Evolutionary conservation across 2,329 filamentous ascomycete genomes (phyloP).

Genomic region (Dactylellina haptotyla): DNA sequence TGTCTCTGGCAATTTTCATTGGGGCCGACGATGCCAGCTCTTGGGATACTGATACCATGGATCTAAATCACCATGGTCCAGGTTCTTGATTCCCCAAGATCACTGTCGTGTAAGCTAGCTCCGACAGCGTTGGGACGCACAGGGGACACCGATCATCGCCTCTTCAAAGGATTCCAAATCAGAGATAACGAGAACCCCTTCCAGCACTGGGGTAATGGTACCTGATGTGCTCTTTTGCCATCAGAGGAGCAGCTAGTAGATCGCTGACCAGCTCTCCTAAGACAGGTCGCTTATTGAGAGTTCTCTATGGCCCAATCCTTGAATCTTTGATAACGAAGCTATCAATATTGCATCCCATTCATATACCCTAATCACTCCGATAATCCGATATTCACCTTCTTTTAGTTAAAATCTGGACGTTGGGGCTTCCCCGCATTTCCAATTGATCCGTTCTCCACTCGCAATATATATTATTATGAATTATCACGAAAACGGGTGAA

Average conservation of each 20-base stretch:
- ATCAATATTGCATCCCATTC: not conserved
- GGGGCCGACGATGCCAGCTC: not conserved
- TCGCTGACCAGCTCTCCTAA: not conserved
- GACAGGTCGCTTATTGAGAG: slow-evolving; percentile 12
- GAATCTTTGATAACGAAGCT: not conserved
- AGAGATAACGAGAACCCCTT: not conserved
- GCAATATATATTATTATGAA: too few relatives aligned
- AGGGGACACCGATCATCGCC: not conserved
- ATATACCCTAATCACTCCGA: not conserved
- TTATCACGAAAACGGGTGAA: too few relatives aligned
- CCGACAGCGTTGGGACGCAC: too few relatives aligned
- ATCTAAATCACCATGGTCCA: slow-evolving; percentile 2
- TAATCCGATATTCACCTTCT: slow-evolving; percentile 1
- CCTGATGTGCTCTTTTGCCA: not conserved
- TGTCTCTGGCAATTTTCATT: not conserved
- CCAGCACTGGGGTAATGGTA: slow-evolving; percentile 10
- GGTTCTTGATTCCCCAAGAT: not conserved
- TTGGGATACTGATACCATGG: slow-evolving; percentile 42
- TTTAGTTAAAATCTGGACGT: not conserved
- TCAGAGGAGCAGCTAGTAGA: slow-evolving; percentile 2
- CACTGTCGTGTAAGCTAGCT: not conserved
- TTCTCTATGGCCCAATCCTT: slow-evolving; percentile 1
- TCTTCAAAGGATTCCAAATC: not conserved
- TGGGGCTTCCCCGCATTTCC: slow-evolving; percentile 7
- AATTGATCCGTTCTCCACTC: not conserved